Percentiles rank a stretch among this genome's conserved stretches.
phyloP scores from a whole-genome alignment of 2,329 filamentous ascomycete species.

The Aaosphaeria arxii region DNA sequence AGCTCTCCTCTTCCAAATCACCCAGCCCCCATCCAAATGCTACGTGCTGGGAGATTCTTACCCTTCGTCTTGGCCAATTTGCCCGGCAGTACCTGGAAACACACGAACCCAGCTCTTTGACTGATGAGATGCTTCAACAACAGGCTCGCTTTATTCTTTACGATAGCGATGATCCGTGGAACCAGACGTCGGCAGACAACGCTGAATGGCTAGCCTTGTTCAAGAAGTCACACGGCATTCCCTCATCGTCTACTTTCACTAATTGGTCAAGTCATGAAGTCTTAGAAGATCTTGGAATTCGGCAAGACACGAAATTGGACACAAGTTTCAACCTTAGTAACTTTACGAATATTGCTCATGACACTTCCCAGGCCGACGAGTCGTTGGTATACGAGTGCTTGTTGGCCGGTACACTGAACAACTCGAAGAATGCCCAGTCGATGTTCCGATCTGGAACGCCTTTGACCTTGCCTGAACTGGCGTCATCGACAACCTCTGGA shows the following conservation, averaged over 20 bases:
- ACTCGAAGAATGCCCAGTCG: slow-evolving; percentile 11
- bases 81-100: slow-evolving; percentile 39
- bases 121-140: slow-evolving; percentile 49
- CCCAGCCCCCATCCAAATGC: slow-evolving; percentile 18
- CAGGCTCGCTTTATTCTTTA: slow-evolving; percentile 49
- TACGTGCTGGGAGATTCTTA: slow-evolving; percentile 52
- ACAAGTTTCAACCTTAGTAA: slow-evolving; percentile 27
- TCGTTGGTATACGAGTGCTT: slow-evolving; percentile 21
- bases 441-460: slow-evolving; percentile 8
- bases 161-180: slow-evolving; percentile 49
- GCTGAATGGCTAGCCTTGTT: slow-evolving; percentile 48
- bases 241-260: slow-evolving; percentile 6
- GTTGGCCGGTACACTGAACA: slow-evolving; percentile 19
- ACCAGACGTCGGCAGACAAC: slow-evolving; percentile 40
- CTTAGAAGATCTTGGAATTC: slow-evolving; percentile 33
- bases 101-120: slow-evolving; percentile 36
- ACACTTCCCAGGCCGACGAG: slow-evolving; percentile 10
- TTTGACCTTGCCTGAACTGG: slow-evolving; percentile 11
- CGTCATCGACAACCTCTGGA: slow-evolving; percentile 13
- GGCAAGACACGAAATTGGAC: slow-evolving; percentile 18
- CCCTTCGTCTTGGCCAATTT: slow-evolving; percentile 44
- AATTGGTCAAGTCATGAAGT: slow-evolving; percentile 20
- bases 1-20: neutral
- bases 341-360: slow-evolving; percentile 14
- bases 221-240: slow-evolving; percentile 48